phyloP scores from a whole-genome alignment of 2,329 filamentous ascomycete species.

The Gnomoniopsis sp. region DNA sequence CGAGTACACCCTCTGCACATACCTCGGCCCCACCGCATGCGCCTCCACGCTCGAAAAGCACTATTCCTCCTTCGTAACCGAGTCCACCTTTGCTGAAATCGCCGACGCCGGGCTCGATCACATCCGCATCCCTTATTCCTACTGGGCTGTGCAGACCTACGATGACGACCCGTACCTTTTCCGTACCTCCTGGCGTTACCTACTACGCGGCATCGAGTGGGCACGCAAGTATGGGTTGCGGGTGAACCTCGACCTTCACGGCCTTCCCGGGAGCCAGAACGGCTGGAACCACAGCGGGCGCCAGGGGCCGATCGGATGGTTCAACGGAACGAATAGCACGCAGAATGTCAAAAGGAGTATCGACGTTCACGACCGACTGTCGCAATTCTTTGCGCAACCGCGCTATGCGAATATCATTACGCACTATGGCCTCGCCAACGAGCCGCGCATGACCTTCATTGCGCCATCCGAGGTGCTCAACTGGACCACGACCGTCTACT shows the following conservation, averaged over 20 bases:
- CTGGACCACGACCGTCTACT: slow-evolving; percentile 76
- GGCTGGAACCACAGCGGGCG: slow-evolving; percentile 96
- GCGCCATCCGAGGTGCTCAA: slow-evolving; percentile 62
- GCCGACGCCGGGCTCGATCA: slow-evolving; percentile 87
- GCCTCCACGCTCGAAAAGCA: slow-evolving; percentile 77
- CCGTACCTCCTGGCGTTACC: slow-evolving; percentile 86
- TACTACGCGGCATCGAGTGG: slow-evolving; percentile 90
- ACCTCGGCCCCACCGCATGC: slow-evolving; percentile 65
- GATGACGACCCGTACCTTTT: slow-evolving; percentile 83
- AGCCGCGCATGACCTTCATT: slow-evolving; percentile 82
- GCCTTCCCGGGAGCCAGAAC: slow-evolving; percentile 89
- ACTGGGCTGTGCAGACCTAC: slow-evolving; percentile 89
- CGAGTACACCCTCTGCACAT: slow-evolving; percentile 74
- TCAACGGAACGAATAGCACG: slow-evolving; percentile 82
- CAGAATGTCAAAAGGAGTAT: slow-evolving; percentile 77
- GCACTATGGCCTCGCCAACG: slow-evolving; percentile 93
- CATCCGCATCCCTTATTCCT: slow-evolving; percentile 91
- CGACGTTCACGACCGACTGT: slow-evolving; percentile 82
- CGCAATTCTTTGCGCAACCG: slow-evolving; percentile 87
- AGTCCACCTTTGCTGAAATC: slow-evolving; percentile 81
- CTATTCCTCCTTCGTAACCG: slow-evolving; percentile 84
- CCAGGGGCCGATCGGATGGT: slow-evolving; percentile 77
- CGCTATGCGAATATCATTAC: slow-evolving; percentile 89
- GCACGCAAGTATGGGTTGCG: slow-evolving; percentile 87
- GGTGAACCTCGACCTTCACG: slow-evolving; percentile 90